Evolutionary conservation across 176 grass and related monocot species (phyloP).

Genomic region (Panicum miliaceum): DNA sequence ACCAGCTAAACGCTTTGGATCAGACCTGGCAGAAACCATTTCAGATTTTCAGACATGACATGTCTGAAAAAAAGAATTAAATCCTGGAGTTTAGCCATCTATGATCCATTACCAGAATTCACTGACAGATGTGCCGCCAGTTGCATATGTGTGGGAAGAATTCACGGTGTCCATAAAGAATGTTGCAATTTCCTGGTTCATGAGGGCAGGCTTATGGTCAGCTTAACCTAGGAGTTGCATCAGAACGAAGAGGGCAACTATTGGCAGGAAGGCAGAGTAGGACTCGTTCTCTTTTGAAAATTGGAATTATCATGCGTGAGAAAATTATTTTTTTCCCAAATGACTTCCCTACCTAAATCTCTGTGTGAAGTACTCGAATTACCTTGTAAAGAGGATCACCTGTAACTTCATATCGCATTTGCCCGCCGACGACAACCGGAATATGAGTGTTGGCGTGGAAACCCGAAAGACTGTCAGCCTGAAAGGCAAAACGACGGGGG

Average conservation of each 20-base stretch:
- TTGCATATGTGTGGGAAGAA: constrained; percentile 90
- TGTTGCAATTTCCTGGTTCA: constrained; percentile 70
- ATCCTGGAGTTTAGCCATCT: not conserved
- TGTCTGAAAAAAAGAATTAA: not conserved
- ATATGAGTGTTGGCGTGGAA: constrained; percentile 98
- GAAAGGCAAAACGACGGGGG: not conserved
- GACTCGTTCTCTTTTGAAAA: not conserved
- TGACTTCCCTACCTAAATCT: not conserved
- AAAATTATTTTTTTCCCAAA: not conserved
- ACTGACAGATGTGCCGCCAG: constrained; percentile 84
- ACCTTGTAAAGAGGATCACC: constrained; percentile 98
- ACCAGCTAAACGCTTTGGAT: constrained; percentile 78
- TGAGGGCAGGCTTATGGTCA: not conserved
- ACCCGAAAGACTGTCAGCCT: constrained; percentile 84
- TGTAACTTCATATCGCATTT: constrained; percentile 93
- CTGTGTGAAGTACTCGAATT: not conserved
- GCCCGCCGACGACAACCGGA: constrained; percentile 77
- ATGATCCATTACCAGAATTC: constrained; percentile 78
- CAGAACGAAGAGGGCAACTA: not conserved
- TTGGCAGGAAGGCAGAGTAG: not conserved
- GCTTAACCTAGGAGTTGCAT: not conserved
- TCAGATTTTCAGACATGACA: constrained; percentile 8
- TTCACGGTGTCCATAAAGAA: constrained; percentile 89
- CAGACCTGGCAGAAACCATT: constrained; percentile 51
- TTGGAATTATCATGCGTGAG: not conserved